Evolutionary conservation across 208 protist species (phyloP).

Genomic region (Trypanosomatidae sp.): DNA sequence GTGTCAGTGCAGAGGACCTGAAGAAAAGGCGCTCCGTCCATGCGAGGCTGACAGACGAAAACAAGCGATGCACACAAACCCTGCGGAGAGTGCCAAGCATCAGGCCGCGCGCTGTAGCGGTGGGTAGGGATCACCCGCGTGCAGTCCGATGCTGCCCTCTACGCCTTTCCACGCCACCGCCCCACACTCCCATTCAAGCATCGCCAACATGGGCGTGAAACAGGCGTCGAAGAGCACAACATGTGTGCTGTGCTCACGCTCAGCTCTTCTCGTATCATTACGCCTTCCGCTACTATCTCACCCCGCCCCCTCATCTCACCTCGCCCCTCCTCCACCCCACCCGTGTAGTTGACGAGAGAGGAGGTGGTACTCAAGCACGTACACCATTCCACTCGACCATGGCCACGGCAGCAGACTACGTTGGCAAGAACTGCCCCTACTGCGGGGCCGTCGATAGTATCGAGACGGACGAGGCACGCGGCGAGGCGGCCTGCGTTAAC

Average conservation of each 20-base stretch:
- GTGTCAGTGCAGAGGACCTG: background rate
- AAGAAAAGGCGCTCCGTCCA: background rate
- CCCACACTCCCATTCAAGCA: background rate
- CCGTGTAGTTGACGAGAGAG: no score
- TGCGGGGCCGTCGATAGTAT: slow-evolving; percentile 77
- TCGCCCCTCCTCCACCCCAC: background rate
- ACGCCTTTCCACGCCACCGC: no score
- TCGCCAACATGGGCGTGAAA: background rate
- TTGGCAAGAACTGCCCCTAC: slow-evolving; percentile 71
- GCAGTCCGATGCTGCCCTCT: background rate
- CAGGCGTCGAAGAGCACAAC: background rate
- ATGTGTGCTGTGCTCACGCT: background rate
- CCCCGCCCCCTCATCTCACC: no score
- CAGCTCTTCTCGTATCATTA: no score
- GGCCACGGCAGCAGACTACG: slow-evolving; percentile 66
- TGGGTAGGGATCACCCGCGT: background rate
- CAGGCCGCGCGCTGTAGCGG: background rate
- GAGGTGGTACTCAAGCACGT: no score
- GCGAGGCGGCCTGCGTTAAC: slow-evolving; percentile 76
- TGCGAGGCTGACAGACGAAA: background rate
- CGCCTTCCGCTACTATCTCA: no score
- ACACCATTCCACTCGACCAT: slow-evolving; percentile 17
- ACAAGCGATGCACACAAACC: background rate
- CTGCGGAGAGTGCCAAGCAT: background rate
- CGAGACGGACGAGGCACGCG: slow-evolving; percentile 67